Evolutionary conservation across 2,329 filamentous ascomycete genomes (phyloP), one percentile per base, ranked within the genome.

Genomic region (Ramichloridium luteum): DNA sequence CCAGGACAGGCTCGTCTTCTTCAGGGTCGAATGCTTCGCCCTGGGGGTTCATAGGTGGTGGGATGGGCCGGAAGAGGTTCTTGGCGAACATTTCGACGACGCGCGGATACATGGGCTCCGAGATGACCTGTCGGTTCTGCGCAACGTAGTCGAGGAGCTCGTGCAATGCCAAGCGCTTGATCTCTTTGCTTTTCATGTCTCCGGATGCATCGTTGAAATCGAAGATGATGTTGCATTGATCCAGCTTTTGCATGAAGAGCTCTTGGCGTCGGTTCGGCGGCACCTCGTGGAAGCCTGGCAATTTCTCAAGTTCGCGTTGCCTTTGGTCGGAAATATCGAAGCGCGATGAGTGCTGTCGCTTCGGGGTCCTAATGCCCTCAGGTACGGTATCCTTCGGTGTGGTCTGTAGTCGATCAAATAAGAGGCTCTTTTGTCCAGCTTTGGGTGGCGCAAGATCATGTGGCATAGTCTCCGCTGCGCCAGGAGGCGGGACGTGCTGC

Each of bases 171-270:
- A 98, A 66, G 51, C 90, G 75, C 68, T 98, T 98, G 69, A 98
- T 96, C 62, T 98, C 90, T 65, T 98, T 98, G 28, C 88, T 93
- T 60, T 98, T 98, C 86, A 98, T 96, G 56, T 98, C 90, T 46
- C 80, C 86, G 44, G 83, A 93, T 29, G 88, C 84, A 59, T 98
- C 90, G 56, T 96, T 98, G 65, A 98, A 98, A 63, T 98, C 90
- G 55, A 98, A 98, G 51, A 98, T 98, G 65, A 98, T 92, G 56
- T 98, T 98, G 67, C 90, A 98, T 58, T 98, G 90, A 51, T 96
- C 90, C 48, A 98, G 90, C 69, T 98, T 98, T 56, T 96, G 86
- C 86, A 98, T 94, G 62, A 98, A 98, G 12, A 98, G 72, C 48
- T 96, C 88, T 61, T 94, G 86, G 40, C 90, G 76, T 41, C 88